These are phyloP conservation scores for Cubamyces sp. DNA, from an alignment of 768 basidiomycete species.

Conservation along the genomic window DNA sequence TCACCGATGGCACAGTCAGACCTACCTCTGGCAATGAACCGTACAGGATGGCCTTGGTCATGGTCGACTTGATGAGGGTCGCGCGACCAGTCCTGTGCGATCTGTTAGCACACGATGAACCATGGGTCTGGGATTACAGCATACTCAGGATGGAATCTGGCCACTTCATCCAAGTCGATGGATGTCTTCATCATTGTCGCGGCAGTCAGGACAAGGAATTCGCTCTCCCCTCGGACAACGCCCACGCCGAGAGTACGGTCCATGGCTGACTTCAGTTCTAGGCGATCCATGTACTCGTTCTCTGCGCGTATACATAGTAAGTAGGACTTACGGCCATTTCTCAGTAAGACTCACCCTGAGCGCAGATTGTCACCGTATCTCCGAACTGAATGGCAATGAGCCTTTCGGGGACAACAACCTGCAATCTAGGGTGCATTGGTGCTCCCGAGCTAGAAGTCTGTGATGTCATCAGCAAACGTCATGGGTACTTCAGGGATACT, in stretches of 20 bases:
- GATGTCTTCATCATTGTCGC: slow-evolving; percentile 69
- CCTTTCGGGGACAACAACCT: slow-evolving; percentile 60
- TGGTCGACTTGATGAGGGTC: slow-evolving; percentile 72
- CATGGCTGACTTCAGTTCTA: slow-evolving; percentile 67
- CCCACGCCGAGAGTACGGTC: slow-evolving; percentile 77
- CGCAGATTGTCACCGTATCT: slow-evolving; percentile 74
- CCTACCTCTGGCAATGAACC: slow-evolving; percentile 66
- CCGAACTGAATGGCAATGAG: slow-evolving; percentile 71
- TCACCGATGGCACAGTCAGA: neutral
- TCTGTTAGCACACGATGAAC: neutral
- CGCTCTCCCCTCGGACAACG: slow-evolving; percentile 51
- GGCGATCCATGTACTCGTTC: slow-evolving; percentile 69
- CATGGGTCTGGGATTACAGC: slow-evolving; percentile 27
- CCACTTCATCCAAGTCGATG: slow-evolving; percentile 64
- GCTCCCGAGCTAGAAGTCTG: slow-evolving; percentile 71
- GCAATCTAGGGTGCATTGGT: slow-evolving; percentile 72
- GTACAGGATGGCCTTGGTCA: slow-evolving; percentile 84
- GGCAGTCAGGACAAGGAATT: slow-evolving; percentile 65
- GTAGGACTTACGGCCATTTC: neutral
- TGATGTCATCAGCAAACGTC: neutral
- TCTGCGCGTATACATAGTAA: slow-evolving; percentile 43
- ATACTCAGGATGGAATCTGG: slow-evolving; percentile 65
- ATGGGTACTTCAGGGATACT: neutral
- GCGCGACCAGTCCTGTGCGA: slow-evolving; percentile 62
- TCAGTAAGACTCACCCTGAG: slow-evolving; percentile 50